Conservation (phyloP, 768 basidiomycete genomes). For the Boletus tylopilopsis region DNA sequence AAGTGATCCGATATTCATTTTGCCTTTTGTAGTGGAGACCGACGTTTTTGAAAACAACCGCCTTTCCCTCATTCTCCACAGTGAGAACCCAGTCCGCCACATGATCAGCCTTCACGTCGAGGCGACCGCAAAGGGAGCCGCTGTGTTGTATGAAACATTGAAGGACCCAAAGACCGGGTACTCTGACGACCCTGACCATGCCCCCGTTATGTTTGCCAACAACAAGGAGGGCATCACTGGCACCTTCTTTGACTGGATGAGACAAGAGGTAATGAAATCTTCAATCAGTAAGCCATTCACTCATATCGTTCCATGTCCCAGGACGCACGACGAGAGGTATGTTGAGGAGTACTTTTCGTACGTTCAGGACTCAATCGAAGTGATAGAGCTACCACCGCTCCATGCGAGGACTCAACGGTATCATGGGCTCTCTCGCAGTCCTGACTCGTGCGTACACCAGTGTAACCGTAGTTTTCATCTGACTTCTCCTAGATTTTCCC, state of each 20-base stretch:
- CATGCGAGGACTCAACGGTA: constrained; percentile 21
- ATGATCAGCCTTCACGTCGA: constrained; percentile 21
- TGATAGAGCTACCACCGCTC: constrained; percentile 20
- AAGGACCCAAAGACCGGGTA: constrained; percentile 18
- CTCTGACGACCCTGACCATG: constrained; percentile 19
- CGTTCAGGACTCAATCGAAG: not conserved
- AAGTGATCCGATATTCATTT: not conserved
- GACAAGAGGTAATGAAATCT: constrained; percentile 14
- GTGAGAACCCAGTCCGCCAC: constrained; percentile 19
- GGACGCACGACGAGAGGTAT: constrained; percentile 22
- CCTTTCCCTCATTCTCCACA: constrained; percentile 28
- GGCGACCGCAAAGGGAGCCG: constrained; percentile 12
- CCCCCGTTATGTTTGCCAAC: constrained; percentile 20
- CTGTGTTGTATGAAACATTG: constrained; percentile 26
- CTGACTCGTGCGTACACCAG: constrained; percentile 16
- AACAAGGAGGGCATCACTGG: constrained; percentile 18
- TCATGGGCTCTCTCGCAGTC: constrained; percentile 26
- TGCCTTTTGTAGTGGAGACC: constrained; percentile 21
- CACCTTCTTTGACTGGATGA: constrained; percentile 26
- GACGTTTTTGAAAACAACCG: constrained; percentile 35
- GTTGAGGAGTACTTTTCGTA: not conserved
- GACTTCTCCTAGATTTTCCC: constrained; percentile 26
- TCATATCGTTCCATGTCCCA: not conserved
- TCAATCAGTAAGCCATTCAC: not conserved
- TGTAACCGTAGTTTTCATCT: not conserved